Percentiles rank a stretch among this genome's conserved stretches.
phyloP scores from a whole-genome alignment of 148 eudicot species.

The Amaranthus cruentus region DNA sequence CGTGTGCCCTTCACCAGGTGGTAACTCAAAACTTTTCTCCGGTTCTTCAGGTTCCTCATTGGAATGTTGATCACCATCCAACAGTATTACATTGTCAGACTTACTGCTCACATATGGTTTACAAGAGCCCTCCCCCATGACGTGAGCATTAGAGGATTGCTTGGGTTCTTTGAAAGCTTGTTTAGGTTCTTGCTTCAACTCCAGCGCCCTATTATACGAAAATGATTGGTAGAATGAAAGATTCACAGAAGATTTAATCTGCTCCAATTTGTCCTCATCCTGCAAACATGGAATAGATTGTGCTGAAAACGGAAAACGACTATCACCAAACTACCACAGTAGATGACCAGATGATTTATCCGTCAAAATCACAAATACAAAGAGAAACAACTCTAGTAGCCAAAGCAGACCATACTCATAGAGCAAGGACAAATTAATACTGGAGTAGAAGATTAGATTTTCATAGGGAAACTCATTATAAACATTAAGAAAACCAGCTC shows the following conservation, averaged over 20 bases:
- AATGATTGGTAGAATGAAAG: constrained; percentile 48
- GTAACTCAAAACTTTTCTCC: too few species aligned
- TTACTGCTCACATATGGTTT: constrained; percentile 17
- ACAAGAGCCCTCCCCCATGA: constrained; percentile 16
- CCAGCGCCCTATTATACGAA: constrained; percentile 22
- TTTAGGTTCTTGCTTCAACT: constrained; percentile 20
- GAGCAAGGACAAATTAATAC: too few species aligned
- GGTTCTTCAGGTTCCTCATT: constrained; percentile 8
- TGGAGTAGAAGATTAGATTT: too few species aligned
- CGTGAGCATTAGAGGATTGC: constrained; percentile 10
- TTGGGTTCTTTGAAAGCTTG: constrained; percentile 27
- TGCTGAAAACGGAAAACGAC: not conserved
- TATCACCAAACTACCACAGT: not conserved
- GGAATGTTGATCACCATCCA: too few species aligned
- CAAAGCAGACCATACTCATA: not conserved
- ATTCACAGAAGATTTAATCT: constrained; percentile 77
- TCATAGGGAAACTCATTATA: not conserved
- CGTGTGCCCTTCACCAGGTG: constrained; percentile 17
- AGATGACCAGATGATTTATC: too few species aligned
- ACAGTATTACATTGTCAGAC: constrained; percentile 34
- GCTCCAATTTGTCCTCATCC: constrained; percentile 60
- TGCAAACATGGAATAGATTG: constrained; percentile 11
- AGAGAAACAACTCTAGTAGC: not conserved
- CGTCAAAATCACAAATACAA: too few species aligned
- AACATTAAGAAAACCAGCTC: not conserved